phyloP scores from a whole-genome alignment of 495 filamentous ascomycete species.

The Clavariopsis aquatica region DNA sequence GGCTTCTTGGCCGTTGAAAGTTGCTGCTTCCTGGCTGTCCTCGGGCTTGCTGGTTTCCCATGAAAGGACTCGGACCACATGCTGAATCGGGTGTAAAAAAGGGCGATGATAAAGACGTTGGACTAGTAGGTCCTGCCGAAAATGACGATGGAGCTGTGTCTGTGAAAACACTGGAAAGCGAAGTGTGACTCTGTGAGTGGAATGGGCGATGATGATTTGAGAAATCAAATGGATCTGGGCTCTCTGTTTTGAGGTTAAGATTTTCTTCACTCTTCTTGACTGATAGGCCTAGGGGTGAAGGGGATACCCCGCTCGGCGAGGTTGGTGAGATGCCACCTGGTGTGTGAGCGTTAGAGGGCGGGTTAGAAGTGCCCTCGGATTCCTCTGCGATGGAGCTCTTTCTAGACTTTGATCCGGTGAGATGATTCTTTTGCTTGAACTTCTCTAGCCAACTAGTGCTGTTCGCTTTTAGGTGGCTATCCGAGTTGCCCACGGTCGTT shows the following conservation, averaged over 20 bases:
- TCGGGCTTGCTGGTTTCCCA: conserved; percentile 64
- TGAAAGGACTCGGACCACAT: conserved; percentile 62
- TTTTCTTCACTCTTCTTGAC: conserved; percentile 69
- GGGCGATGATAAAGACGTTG: conserved; percentile 64
- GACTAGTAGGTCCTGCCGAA: conserved; percentile 75
- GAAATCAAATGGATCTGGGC: conserved; percentile 53
- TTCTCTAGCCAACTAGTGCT: conserved; percentile 87
- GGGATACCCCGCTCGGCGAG: conserved; percentile 66
- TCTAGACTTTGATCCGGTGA: conserved; percentile 64
- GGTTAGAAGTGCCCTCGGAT: conserved; percentile 42
- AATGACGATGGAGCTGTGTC: conserved; percentile 64
- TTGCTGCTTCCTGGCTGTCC: conserved; percentile 57
- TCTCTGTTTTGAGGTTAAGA: conserved; percentile 52
- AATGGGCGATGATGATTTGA: conserved; percentile 59
- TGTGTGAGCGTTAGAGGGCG: conserved; percentile 58
- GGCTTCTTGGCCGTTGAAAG: conserved; percentile 79
- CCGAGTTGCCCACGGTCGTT: conserved; percentile 69
- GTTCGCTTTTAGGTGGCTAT: conserved; percentile 74
- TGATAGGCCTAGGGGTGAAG: conserved; percentile 51
- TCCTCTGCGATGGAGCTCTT: conserved; percentile 62
- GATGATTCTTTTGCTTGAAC: conserved; percentile 91
- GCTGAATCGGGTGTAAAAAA: conserved; percentile 77
- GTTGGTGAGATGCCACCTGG: conserved; percentile 72
- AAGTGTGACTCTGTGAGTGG: conserved; percentile 60
- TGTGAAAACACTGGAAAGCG: conserved; percentile 57